Base-by-base conservation (phyloP, 768 basidiomycete species). In the Boletus rubescentipes region DNA sequence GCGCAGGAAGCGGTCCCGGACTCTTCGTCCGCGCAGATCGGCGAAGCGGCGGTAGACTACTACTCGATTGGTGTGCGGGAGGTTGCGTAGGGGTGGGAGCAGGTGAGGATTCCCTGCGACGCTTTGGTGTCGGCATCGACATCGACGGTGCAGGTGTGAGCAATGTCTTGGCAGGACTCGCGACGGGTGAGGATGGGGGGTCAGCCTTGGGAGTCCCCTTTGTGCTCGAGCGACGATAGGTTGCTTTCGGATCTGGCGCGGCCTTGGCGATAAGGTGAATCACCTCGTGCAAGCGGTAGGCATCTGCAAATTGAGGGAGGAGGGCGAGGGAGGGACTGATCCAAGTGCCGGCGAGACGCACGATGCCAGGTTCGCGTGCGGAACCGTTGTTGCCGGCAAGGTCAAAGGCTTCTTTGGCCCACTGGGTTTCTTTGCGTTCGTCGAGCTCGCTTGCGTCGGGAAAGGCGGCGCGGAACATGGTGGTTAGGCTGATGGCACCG, bases 401-500 rank as follows among this genome's bases (percentile, higher is more conserved):
- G 67, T 96, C 91, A 72, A 81, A 90, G 62, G 74, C 80, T 18
- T 86, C 83, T 65, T 87, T 89, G 54, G 94, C 86, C 91, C 91
- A 96, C 38, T 82, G 79, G 38, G 89, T 77, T 70, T 97, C 94
- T 12, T 72, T 73, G 68, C 82, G 86, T 71, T 98, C 94, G 16
- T 87, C 84, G 44, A 79, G 74, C 2, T 93, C 91, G 39, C 76
- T 74, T 4, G 93, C 89, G 36, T 78, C 82, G 10, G 94, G 94
- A 70, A 93, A 98, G 0, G 93, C 93, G 9, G 93, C 93, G 54
- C 93, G 90, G 75, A 91, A 96, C 93, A 98, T 96, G 52, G 94
- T 96, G 10, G 94, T 96, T 10, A 94, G 81, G 59, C 87, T 90
- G 72, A 98, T 82, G 18, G 93, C 93, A 54, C 90, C 87, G 4